Percentiles rank a stretch among this genome's conserved stretches.
Conservation (phyloP, 2,329 filamentous ascomycete genomes). For the Podosphaera aphanis region DNA sequence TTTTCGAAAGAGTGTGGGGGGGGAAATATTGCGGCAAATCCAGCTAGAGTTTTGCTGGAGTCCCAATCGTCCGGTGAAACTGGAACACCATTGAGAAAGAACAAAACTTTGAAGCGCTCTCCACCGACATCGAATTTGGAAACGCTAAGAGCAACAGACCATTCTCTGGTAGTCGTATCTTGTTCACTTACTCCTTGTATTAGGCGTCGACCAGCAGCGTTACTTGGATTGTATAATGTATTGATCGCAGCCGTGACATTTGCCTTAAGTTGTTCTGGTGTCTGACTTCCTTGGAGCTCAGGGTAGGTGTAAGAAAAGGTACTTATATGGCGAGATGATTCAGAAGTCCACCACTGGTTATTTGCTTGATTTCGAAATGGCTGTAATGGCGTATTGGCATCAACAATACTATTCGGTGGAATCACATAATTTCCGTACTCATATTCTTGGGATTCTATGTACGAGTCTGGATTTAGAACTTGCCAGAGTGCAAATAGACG, state of each 20-base stretch:
- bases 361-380: conserved; percentile 14
- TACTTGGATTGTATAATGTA: conserved; percentile 21
- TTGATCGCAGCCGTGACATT: conserved; percentile 39
- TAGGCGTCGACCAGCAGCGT: conserved; percentile 1
- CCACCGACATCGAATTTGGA: conserved; percentile 11
- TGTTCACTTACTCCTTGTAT: background rate
- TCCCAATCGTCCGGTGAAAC: conserved; percentile 8
- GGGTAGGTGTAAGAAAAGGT: conserved; percentile 12
- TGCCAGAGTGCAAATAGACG: conserved; percentile 31
- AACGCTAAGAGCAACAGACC: conserved; percentile 8
- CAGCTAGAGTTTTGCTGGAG: conserved; percentile 3
- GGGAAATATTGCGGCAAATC: conserved; percentile 10
- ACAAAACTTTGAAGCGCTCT: conserved; percentile 7
- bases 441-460: conserved; percentile 15
- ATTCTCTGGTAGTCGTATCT: conserved; percentile 5
- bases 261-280: conserved; percentile 25
- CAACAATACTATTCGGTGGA: conserved; percentile 8
- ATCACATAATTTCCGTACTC: conserved; percentile 16
- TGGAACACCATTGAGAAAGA: conserved; percentile 11
- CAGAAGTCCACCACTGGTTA: conserved; percentile 7
- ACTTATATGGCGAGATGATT: conserved; percentile 4
- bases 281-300: conserved; percentile 23
- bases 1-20: conserved; percentile 6
- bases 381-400: conserved; percentile 10
- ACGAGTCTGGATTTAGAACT: conserved; percentile 17